Percentiles rank a stretch among this genome's conserved stretches.
Evolutionary conservation across 2,329 filamentous ascomycete species (phyloP).

Genomic region (Simplicillium sp.): DNA sequence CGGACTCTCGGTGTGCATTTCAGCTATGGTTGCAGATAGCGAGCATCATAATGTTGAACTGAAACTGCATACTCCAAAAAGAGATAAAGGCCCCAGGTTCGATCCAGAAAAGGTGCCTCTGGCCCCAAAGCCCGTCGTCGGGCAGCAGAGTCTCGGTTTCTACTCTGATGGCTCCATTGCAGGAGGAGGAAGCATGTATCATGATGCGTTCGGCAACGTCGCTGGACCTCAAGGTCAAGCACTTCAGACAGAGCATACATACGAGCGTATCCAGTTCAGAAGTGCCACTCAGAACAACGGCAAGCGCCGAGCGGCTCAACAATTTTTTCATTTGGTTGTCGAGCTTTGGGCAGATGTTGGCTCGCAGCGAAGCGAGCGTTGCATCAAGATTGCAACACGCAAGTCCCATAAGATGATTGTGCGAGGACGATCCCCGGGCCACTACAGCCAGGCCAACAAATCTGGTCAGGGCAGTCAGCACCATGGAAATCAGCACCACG

Average conservation of each 20-base stretch:
- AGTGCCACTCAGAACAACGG: slow-evolving; percentile 91
- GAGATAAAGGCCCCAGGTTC: slow-evolving; percentile 76
- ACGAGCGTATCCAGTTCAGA: slow-evolving; percentile 91
- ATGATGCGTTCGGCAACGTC: no score
- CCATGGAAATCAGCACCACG: slow-evolving; percentile 53
- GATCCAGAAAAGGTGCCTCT: slow-evolving; percentile 63
- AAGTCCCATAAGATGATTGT: slow-evolving; percentile 79
- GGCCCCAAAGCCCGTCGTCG: slow-evolving; percentile 54
- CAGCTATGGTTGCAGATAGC: slow-evolving; percentile 70
- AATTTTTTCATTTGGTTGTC: slow-evolving; percentile 86
- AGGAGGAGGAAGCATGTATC: no score
- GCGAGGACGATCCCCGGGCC: slow-evolving; percentile 73
- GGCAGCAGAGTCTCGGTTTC: slow-evolving; percentile 34
- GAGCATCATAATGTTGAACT: slow-evolving; percentile 71
- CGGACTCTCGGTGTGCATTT: slow-evolving; percentile 75
- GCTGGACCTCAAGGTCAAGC: slow-evolving; percentile 3
- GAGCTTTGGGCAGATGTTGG: slow-evolving; percentile 69
- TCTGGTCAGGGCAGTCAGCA: no score
- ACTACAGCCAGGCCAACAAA: slow-evolving; percentile 64
- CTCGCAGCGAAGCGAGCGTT: slow-evolving; percentile 38
- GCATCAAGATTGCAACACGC: slow-evolving; percentile 60
- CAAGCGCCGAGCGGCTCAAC: slow-evolving; percentile 79
- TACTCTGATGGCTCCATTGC: slow-evolving; percentile 18
- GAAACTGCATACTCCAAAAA: slow-evolving; percentile 84
- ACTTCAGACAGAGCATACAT: slow-evolving; percentile 49